Percentiles rank a stretch among this genome's conserved stretches.
Conservation (phyloP, 2,329 filamentous ascomycete genomes). For the Cercospora zeae-maydis region DNA sequence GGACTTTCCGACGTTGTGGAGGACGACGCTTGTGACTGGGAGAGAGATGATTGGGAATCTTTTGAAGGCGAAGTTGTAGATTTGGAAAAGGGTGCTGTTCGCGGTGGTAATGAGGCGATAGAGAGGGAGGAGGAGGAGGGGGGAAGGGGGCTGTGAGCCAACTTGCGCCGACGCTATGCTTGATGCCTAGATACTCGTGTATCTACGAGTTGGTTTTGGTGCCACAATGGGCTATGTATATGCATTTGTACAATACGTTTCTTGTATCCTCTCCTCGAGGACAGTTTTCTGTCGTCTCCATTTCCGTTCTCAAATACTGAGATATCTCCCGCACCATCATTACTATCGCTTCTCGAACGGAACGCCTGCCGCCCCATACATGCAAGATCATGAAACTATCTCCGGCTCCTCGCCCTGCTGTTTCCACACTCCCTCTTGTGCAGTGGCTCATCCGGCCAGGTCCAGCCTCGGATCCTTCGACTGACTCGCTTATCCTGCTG, state of each 20-base stretch:
- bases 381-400: not conserved
- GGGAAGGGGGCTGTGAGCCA: not conserved
- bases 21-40: constrained; percentile 69
- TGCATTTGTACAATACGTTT: not conserved
- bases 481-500: constrained; percentile 71
- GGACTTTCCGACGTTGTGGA: constrained; percentile 80
- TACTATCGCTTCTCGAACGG: not conserved
- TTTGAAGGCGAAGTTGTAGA: constrained; percentile 64
- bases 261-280: not conserved
- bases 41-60: constrained; percentile 74
- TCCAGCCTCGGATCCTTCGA: constrained; percentile 70
- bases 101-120: not conserved
- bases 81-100: not conserved
- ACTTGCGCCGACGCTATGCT: not conserved
- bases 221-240: not conserved
- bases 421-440: constrained; percentile 67
- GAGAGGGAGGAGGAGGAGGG: not conserved
- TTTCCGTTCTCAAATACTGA: not conserved
- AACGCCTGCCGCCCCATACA: not conserved
- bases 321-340: not conserved
- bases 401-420: constrained; percentile 36
- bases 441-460: constrained; percentile 69
- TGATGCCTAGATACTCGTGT: not conserved
- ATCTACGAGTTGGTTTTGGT: not conserved
- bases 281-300: not conserved